These are phyloP conservation scores for Colletotrichum spaethianum DNA, from an alignment of 2,329 filamentous ascomycete species.

Conservation along the genomic window DNA sequence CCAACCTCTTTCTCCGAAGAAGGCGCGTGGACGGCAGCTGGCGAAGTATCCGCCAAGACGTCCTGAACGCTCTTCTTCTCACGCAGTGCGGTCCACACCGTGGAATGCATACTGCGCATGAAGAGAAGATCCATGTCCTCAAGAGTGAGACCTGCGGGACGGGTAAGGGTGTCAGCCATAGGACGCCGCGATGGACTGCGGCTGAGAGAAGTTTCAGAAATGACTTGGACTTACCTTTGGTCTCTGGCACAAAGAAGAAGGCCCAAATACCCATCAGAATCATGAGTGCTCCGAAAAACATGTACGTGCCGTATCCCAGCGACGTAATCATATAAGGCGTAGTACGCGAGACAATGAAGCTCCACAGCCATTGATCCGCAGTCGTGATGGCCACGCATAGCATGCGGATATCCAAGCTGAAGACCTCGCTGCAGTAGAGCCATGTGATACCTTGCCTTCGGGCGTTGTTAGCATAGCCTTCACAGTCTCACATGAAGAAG, in stretches of 20 bases:
- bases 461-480: conserved; percentile 46
- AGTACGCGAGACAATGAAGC: conserved; percentile 54
- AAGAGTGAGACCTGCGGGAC: conserved; percentile 53
- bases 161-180: not conserved
- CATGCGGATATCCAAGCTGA: conserved; percentile 52
- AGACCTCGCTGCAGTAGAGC: conserved; percentile 63
- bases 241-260: conserved; percentile 6
- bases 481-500: no score
- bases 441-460: conserved; percentile 58
- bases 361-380: conserved; percentile 54
- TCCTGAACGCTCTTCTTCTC: conserved; percentile 10
- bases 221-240: not conserved
- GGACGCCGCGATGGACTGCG: not conserved
- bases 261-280: conserved; percentile 7
- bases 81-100: conserved; percentile 45
- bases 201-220: not conserved
- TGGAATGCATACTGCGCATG: conserved; percentile 46
- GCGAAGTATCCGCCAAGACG: conserved; percentile 3
- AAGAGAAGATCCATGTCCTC: conserved; percentile 60
- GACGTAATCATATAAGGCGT: conserved; percentile 58
- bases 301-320: conserved; percentile 55
- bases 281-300: conserved; percentile 2
- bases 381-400: conserved; percentile 51
- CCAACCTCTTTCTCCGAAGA: not conserved
- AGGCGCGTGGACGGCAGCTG: not conserved